phyloP scores from a whole-genome alignment of 73 alveolate species.

The Paraurostyla sp. region DNA sequence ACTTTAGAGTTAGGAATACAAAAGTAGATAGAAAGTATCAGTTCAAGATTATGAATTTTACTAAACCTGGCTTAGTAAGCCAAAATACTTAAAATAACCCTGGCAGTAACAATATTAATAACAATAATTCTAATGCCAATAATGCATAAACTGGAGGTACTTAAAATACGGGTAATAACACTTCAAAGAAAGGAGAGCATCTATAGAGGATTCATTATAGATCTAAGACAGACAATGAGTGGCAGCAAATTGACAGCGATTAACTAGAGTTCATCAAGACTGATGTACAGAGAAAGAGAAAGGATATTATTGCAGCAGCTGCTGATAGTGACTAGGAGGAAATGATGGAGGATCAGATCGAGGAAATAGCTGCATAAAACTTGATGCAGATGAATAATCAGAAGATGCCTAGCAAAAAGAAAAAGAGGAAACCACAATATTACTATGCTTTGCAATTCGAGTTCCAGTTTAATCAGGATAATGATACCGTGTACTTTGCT shows the following conservation, averaged over 20 bases:
- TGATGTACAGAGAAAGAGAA: slow-evolving; percentile 33
- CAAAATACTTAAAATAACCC: slow-evolving; percentile 30
- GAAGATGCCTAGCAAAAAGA: too few relatives aligned
- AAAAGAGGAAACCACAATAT: slow-evolving; percentile 1
- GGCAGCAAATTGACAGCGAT: slow-evolving; percentile 31
- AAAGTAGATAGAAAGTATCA: slow-evolving; percentile 66
- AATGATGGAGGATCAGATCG: background rate
- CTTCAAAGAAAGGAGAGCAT: slow-evolving; percentile 8
- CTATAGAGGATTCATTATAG: slow-evolving; percentile 36
- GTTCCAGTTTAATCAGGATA: slow-evolving; percentile 14
- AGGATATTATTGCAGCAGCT: slow-evolving; percentile 56
- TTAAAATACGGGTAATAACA: background rate
- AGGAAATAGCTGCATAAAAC: slow-evolving; percentile 3
- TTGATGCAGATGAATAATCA: too few relatives aligned
- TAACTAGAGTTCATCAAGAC: slow-evolving; percentile 38
- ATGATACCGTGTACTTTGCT: slow-evolving; percentile 52
- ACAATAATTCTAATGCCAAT: background rate
- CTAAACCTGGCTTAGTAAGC: slow-evolving; percentile 66
- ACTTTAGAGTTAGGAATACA: slow-evolving; percentile 81
- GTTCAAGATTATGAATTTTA: slow-evolving; percentile 83
- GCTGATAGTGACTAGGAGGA: slow-evolving; percentile 55
- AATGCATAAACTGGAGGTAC: background rate
- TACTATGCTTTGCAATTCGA: slow-evolving; percentile 54
- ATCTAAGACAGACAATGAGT: slow-evolving; percentile 8
- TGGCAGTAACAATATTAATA: background rate